A percentile compares a stretch with the other conserved stretches of the same genome.
Conservation (phyloP, 176 grass and related monocot species). For the Otatea glauca region DNA sequence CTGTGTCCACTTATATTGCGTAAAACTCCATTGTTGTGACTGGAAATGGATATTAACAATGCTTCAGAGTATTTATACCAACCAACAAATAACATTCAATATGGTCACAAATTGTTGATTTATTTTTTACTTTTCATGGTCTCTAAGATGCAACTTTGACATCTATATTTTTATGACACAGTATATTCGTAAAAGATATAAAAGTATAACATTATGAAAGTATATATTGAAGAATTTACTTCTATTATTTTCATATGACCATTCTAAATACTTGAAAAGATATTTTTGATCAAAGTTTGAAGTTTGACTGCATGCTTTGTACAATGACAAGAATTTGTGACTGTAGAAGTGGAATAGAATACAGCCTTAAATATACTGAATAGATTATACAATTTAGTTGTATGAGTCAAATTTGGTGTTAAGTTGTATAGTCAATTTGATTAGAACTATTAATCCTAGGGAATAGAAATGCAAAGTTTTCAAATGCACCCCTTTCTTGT, state of each 20-base stretch:
- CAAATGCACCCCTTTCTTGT: background rate
- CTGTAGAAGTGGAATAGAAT: conserved; percentile 17
- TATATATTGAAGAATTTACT: background rate
- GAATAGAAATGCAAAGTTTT: background rate
- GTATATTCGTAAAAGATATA: background rate
- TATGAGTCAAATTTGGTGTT: background rate
- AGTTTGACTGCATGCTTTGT: conserved; percentile 22
- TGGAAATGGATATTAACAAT: conserved; percentile 26
- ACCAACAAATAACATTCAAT: background rate
- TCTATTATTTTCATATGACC: conserved; percentile 7
- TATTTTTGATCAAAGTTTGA: background rate
- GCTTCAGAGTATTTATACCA: background rate
- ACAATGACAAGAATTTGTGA: background rate
- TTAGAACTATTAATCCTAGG: conserved; percentile 4
- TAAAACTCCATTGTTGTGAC: background rate
- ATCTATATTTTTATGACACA: background rate
- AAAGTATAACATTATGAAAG: background rate
- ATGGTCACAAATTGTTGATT: conserved; percentile 9
- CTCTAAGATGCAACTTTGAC: background rate
- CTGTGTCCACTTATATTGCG: background rate
- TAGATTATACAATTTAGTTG: background rate
- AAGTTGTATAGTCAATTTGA: conserved; percentile 11
- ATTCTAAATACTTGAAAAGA: background rate
- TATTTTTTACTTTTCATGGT: background rate
- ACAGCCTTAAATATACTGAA: conserved; percentile 12